Conservation (phyloP, 352 stramenopile genomes). For the Phytophthora colocasiae region DNA sequence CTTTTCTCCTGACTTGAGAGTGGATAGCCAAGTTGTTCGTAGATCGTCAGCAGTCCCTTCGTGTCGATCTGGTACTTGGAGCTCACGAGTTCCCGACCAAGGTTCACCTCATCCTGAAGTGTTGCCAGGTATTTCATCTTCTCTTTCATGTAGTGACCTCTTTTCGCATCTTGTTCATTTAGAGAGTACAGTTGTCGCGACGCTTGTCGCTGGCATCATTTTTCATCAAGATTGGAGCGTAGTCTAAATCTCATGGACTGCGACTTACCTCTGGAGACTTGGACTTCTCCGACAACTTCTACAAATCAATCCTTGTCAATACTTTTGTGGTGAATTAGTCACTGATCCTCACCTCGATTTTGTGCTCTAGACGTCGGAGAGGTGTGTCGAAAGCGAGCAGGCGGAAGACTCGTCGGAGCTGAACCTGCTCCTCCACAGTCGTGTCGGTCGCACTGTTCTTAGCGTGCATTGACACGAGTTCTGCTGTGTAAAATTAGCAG, state of each 20-base stretch:
- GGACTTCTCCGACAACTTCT: conserved; percentile 58
- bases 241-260: background rate
- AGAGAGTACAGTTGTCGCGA: conserved; percentile 26
- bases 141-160: conserved; percentile 46
- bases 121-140: conserved; percentile 54
- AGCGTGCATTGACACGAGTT: conserved; percentile 20
- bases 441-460: conserved; percentile 33
- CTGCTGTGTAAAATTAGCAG: conserved; percentile 6
- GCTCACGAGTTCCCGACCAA: conserved; percentile 61
- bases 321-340: background rate
- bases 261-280: conserved; percentile 27
- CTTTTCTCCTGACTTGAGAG: conserved; percentile 43
- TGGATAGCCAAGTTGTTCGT: conserved; percentile 63
- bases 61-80: conserved; percentile 60
- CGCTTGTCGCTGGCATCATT: conserved; percentile 20
- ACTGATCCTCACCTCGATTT: conserved; percentile 55
- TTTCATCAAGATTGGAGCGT: background rate
- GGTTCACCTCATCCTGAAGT: conserved; percentile 65
- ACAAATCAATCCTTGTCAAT: conserved; percentile 1
- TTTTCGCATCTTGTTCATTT: conserved; percentile 42
- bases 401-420: conserved; percentile 76
- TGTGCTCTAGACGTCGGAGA: conserved; percentile 61
- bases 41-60: conserved; percentile 56
- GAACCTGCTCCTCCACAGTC: conserved; percentile 82
- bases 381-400: conserved; percentile 73